These are phyloP conservation scores for Albugo candida DNA, from an alignment of 352 stramenopile species.

Conservation along the genomic window DNA sequence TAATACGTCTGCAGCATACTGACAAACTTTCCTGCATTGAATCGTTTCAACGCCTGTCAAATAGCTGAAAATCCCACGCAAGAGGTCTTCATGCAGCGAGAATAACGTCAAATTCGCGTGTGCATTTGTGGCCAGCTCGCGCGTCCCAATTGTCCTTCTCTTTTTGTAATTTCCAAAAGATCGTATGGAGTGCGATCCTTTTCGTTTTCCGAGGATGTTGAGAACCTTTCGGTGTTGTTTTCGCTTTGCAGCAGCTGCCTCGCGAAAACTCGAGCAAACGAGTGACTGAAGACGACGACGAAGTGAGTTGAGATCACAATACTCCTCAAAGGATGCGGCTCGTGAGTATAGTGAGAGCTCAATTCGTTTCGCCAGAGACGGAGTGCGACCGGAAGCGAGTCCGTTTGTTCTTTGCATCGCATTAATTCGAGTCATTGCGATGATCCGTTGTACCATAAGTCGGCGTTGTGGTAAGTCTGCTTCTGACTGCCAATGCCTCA, in stretches of 20 bases:
- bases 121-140: no score
- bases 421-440: slow-evolving; percentile 30
- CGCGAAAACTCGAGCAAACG: slow-evolving; percentile 41
- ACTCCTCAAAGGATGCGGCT: slow-evolving; percentile 40
- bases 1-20: slow-evolving; percentile 25
- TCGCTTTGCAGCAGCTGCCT: slow-evolving; percentile 22
- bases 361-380: slow-evolving; percentile 43
- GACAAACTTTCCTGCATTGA: slow-evolving; percentile 23
- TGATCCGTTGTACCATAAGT: slow-evolving; percentile 48
- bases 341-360: slow-evolving; percentile 53
- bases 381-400: slow-evolving; percentile 28
- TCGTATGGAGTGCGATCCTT: not conserved
- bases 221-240: slow-evolving; percentile 6
- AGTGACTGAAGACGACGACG: slow-evolving; percentile 57
- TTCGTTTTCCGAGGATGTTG: slow-evolving; percentile 26
- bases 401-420: slow-evolving; percentile 6
- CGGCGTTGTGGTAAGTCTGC: slow-evolving; percentile 38
- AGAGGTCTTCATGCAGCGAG: slow-evolving; percentile 19
- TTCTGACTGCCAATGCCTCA: slow-evolving; percentile 27
- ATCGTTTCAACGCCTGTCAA: slow-evolving; percentile 36
- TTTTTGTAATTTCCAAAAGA: not conserved
- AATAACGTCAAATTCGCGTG: not conserved
- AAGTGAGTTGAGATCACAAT: slow-evolving; percentile 42
- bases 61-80: slow-evolving; percentile 32
- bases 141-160: slow-evolving; percentile 8